Evolutionary conservation across 2,329 filamentous ascomycete genomes (phyloP).

Genomic region (Xylariales sp.): DNA sequence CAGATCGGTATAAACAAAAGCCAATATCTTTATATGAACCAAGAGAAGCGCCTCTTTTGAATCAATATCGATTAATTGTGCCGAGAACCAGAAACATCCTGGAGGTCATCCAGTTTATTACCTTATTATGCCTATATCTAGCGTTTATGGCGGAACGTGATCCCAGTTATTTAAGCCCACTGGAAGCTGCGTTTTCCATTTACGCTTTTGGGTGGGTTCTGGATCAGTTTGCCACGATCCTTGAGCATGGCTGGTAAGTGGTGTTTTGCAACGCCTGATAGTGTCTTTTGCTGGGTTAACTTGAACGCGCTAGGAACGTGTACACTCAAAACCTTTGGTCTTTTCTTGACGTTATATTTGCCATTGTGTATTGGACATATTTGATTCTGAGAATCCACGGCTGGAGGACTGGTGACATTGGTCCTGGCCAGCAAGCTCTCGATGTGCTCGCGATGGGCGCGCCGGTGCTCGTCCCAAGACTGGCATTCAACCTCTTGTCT

Average conservation of each 20-base stretch:
- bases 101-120: conserved; percentile 69
- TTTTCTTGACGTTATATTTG: conserved; percentile 77
- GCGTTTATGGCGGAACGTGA: conserved; percentile 67
- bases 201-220: conserved; percentile 77
- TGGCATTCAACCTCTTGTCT: conserved; percentile 79
- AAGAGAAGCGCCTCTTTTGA: conserved; percentile 67
- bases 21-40: conserved; percentile 80
- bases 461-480: conserved; percentile 69
- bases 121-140: conserved; percentile 66
- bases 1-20: conserved; percentile 80
- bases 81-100: conserved; percentile 72
- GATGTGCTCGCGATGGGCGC: conserved; percentile 78
- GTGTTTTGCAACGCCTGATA: neutral
- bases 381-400: conserved; percentile 64
- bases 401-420: conserved; percentile 43
- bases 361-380: conserved; percentile 67
- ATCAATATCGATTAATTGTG: conserved; percentile 82
- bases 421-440: conserved; percentile 60
- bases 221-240: conserved; percentile 71
- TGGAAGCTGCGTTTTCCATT: conserved; percentile 65
- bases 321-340: conserved; percentile 89
- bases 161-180: conserved; percentile 46
- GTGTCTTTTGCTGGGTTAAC: conserved; percentile 7
- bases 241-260: conserved; percentile 64
- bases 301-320: conserved; percentile 66